Base-by-base conservation (phyloP, 495 filamentous ascomycete species). In the Trichoderma orchidacearum region DNA sequence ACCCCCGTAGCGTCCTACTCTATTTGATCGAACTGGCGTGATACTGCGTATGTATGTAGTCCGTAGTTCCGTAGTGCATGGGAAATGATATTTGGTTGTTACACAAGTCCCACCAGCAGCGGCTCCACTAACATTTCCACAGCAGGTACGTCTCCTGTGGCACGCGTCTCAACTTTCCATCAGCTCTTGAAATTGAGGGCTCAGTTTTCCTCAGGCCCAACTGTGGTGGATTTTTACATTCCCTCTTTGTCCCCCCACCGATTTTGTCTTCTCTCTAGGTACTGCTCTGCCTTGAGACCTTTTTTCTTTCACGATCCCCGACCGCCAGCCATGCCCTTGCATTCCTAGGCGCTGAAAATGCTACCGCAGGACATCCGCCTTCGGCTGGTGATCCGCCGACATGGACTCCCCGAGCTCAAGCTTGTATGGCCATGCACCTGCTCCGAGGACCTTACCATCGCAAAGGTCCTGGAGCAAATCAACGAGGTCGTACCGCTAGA, bases 401-500 rank as follows among this genome's bases (percentile, higher is more conserved):
- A 96, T 70, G 79, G 77, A 6, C 77, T 96, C 27, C 90, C 93
- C 21, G 75, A 86, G 28, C 82, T 81, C 34, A 79, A 82, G 56
- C 73, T 96, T 54, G 74, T 95, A 51, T 96, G 91, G 87, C 72
- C 75, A 41, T 76, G 80, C 54, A 66, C 73, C 17, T 75, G 78
- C 56, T 77, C 75, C 9, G 74, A 71, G 17, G 79, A 81, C 50
- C 70, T 74, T 17, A 94, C 89, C 0, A 75, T 96, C 55, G 80
- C 87, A n/a, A 83, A 86, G 54, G 76, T 98, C 0, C 74, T 97
- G 41, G 86, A 91, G 59, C 81, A 88, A 54, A 74, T 98, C 51
- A 91, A 95, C 63, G 82, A 89, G 32, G 76, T 87, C 25, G 72
- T 96, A 7, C 90, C 91, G 1, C 77, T 98, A 1, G 93, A 96